Conservation (phyloP, 352 stramenopile species). For the Phytophthora crassamura region DNA sequence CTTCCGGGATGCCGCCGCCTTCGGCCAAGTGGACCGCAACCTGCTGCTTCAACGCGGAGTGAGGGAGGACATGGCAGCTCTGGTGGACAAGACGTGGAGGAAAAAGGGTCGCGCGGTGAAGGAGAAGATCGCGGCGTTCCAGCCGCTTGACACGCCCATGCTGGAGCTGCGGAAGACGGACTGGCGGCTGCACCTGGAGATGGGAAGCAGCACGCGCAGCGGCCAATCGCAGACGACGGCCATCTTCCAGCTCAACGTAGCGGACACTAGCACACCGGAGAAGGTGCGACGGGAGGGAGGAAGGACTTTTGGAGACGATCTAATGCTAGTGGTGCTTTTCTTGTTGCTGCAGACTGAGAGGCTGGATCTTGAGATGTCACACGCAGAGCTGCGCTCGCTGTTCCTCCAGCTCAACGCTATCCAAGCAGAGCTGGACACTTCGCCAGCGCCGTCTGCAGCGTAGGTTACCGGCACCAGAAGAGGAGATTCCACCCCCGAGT, state of each 20-base stretch:
- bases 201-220: conserved; percentile 50
- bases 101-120: conserved; percentile 48
- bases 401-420: conserved; percentile 73
- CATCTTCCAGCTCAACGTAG: conserved; percentile 64
- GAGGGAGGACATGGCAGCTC: conserved; percentile 31
- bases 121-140: conserved; percentile 14
- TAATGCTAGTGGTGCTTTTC: conserved; percentile 3
- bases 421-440: conserved; percentile 58
- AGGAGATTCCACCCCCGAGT: too few relatives aligned
- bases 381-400: conserved; percentile 55
- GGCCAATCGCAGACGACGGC: conserved; percentile 49
- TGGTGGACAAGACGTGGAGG: conserved; percentile 63
- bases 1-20: conserved; percentile 54
- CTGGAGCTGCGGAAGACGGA: conserved; percentile 45
- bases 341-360: conserved; percentile 41
- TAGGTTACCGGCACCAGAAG: neutral
- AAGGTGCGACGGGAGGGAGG: conserved; percentile 14
- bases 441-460: conserved; percentile 16
- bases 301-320: neutral
- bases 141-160: conserved; percentile 15
- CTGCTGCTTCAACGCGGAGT: conserved; percentile 36
- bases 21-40: conserved; percentile 43
- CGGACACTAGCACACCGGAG: conserved; percentile 17
- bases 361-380: conserved; percentile 65
- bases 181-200: conserved; percentile 65